These are phyloP conservation scores for Sparassis latifolia DNA, from an alignment of 1,284 basidiomycete genomes.

Conservation along the genomic window DNA sequence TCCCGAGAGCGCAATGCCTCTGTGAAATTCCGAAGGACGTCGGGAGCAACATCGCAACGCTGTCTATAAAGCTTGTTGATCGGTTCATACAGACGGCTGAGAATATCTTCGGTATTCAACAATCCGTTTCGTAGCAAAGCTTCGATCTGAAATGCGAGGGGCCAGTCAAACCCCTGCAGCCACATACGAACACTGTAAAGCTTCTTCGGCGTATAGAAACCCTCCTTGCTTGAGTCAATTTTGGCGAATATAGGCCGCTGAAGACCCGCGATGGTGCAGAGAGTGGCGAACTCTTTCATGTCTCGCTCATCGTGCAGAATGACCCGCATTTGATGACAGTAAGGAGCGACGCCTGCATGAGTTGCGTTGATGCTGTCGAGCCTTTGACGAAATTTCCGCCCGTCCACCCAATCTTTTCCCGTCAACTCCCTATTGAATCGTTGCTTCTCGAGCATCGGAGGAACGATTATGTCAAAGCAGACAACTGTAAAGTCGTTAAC, in stretches of 20 bases:
- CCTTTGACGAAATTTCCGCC: conserved; percentile 44
- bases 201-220: conserved; percentile 42
- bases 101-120: conserved; percentile 47
- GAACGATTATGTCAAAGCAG: conserved; percentile 58
- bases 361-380: conserved; percentile 46
- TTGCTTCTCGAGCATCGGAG: conserved; percentile 54
- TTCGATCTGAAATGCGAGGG: conserved; percentile 66
- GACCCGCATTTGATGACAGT: conserved; percentile 61
- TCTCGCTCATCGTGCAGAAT: conserved; percentile 39
- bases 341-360: conserved; percentile 52
- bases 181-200: conserved; percentile 39
- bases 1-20: conserved; percentile 37
- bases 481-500: conserved; percentile 35
- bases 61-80: conserved; percentile 35
- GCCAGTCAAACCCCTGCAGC: conserved; percentile 43
- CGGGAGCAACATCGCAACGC: conserved; percentile 30
- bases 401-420: conserved; percentile 30
- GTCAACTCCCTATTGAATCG: conserved; percentile 46
- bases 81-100: conserved; percentile 36
- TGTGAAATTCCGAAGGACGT: conserved; percentile 45
- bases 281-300: conserved; percentile 37
- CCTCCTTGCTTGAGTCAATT: conserved; percentile 41
- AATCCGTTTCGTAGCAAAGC: conserved; percentile 52
- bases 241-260: conserved; percentile 26
- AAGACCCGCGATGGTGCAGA: conserved; percentile 51